A percentile compares a stretch with the other conserved stretches of the same genome.
phyloP scores from a whole-genome alignment of 345 rosid genomes.

The Camelina neglecta region DNA sequence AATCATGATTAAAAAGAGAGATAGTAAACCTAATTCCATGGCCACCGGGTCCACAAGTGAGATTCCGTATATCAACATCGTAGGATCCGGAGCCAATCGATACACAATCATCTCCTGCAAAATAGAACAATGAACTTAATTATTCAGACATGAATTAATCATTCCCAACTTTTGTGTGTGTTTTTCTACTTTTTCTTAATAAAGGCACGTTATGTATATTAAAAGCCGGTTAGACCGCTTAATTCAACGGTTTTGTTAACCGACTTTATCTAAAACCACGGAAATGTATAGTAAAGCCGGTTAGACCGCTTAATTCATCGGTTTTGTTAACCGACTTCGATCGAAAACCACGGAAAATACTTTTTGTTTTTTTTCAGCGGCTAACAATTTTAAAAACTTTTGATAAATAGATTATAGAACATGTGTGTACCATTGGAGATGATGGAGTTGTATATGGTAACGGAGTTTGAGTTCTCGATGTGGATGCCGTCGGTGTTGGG shows the following conservation, averaged over 20 bases:
- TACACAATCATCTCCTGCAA: constrained; percentile 92
- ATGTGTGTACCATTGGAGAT: constrained; percentile 70
- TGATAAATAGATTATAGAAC: too few species aligned
- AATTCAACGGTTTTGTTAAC: neutral
- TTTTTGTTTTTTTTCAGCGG: neutral
- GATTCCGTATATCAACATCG: constrained; percentile 81
- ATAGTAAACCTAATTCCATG: constrained; percentile 86
- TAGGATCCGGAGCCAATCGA: constrained; percentile 89
- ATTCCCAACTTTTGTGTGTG: neutral
- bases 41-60: constrained; percentile 95
- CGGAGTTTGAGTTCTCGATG: constrained; percentile 63
- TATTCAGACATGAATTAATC: constrained; percentile 9
- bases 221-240: neutral
- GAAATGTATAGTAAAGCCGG: neutral
- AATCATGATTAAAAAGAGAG: neutral
- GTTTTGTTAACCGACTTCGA: neutral
- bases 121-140: constrained; percentile 20
- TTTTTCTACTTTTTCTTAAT: neutral
- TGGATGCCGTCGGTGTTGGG: constrained; percentile 98
- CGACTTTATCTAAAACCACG: neutral
- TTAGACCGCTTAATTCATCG: neutral
- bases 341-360: neutral
- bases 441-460: constrained; percentile 77
- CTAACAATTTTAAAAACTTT: neutral
- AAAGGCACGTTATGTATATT: too few species aligned